phyloP scores from a whole-genome alignment of 192 early-diverging fungal species.

The Rhizophlyctis rosea region DNA sequence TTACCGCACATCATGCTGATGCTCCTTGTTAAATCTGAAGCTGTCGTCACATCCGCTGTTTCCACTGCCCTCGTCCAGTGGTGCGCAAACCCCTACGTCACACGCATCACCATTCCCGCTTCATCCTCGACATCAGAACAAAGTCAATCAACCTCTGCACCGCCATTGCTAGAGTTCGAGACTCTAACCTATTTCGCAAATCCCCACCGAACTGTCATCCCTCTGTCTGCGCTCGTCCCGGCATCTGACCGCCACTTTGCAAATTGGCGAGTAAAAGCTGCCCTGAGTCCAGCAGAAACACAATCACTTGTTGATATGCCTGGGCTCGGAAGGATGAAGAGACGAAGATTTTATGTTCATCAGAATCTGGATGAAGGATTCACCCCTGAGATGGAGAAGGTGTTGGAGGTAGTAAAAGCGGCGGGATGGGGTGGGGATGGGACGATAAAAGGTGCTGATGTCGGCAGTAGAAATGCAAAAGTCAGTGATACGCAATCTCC shows the following conservation, averaged over 20 bases:
- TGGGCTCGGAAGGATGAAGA: neutral
- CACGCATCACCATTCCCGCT: neutral
- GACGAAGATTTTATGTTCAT: constrained; percentile 29
- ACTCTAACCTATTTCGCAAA: constrained; percentile 26
- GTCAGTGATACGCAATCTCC: neutral
- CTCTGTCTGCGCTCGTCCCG: constrained; percentile 6
- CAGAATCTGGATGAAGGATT: constrained; percentile 28
- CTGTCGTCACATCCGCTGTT: constrained; percentile 11
- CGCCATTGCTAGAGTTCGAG: neutral
- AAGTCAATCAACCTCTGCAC: neutral
- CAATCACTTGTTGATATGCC: neutral
- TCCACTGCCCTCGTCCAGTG: constrained; percentile 22
- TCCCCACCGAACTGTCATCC: constrained; percentile 11
- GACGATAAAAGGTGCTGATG: constrained; percentile 2
- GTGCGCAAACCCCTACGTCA: constrained; percentile 27
- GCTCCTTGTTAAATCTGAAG: neutral
- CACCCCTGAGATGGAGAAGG: constrained; percentile 16
- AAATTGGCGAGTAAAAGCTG: constrained; percentile 9
- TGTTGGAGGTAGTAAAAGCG: constrained; percentile 12
- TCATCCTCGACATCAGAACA: neutral
- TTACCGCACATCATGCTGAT: no score
- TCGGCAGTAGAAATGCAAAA: neutral
- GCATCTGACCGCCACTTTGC: constrained; percentile 16
- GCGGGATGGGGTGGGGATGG: constrained; percentile 5
- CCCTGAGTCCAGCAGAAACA: constrained; percentile 2